A percentile compares a stretch with the other conserved stretches of the same genome.
These are phyloP conservation scores for Geosmithia flava DNA, from an alignment of 2,329 filamentous ascomycete species.

Conservation along the genomic window DNA sequence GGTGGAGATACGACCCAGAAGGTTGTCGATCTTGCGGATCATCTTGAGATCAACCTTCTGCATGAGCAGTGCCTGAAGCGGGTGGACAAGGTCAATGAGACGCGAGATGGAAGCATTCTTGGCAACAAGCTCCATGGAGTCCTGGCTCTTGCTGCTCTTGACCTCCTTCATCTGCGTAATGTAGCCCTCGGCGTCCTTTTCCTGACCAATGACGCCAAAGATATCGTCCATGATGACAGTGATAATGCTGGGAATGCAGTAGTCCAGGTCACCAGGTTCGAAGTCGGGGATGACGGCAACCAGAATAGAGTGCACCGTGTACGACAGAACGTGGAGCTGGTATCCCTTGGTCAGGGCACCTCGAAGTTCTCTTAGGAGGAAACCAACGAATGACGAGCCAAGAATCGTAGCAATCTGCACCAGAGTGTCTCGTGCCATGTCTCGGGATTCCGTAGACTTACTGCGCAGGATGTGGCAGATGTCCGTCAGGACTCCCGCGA, in stretches of 20 bases:
- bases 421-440: constrained; percentile 81
- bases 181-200: constrained; percentile 96
- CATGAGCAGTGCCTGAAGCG: constrained; percentile 64
- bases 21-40: constrained; percentile 80
- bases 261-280: constrained; percentile 74
- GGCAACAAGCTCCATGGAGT: constrained; percentile 89
- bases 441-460: constrained; percentile 75
- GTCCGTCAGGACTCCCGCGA: constrained; percentile 80
- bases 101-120: constrained; percentile 65
- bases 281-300: constrained; percentile 62
- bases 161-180: constrained; percentile 94
- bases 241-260: constrained; percentile 69
- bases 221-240: constrained; percentile 93
- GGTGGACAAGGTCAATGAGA: constrained; percentile 64
- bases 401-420: constrained; percentile 72
- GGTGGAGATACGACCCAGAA: constrained; percentile 70
- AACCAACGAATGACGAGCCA: constrained; percentile 74
- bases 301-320: constrained; percentile 85
- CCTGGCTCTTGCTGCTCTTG: constrained; percentile 95
- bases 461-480: constrained; percentile 88
- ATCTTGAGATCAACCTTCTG: constrained; percentile 77
- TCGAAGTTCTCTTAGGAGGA: constrained; percentile 84
- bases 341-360: constrained; percentile 76
- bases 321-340: constrained; percentile 89
- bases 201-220: constrained; percentile 82